Percentiles rank a stretch among this genome's conserved stretches.
phyloP scores from a whole-genome alignment of 139 green algal genomes.

The Asterochloris sp. region DNA sequence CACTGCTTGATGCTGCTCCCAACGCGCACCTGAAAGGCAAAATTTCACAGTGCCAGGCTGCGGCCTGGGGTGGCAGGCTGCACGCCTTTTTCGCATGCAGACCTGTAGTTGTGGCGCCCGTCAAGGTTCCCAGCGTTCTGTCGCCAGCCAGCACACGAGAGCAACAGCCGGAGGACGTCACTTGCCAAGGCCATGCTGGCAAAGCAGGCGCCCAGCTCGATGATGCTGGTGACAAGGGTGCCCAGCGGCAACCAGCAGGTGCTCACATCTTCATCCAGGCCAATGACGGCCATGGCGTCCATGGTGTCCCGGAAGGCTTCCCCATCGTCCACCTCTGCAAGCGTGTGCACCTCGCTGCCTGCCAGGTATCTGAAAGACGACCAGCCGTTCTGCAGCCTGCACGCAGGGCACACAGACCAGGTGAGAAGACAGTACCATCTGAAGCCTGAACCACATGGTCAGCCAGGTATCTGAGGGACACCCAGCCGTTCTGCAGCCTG shows the following conservation, averaged over 20 bases:
- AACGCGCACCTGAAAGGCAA: no score
- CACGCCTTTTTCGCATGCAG: no score
- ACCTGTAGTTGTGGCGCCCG: no score
- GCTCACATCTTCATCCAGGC: constrained; percentile 42
- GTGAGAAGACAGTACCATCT: no score
- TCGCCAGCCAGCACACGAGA: no score
- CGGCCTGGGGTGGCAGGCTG: no score
- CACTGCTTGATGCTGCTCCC: no score
- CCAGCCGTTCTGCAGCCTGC: constrained; percentile 36
- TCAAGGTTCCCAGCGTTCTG: no score
- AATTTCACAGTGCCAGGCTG: no score
- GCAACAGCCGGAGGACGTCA: no score
- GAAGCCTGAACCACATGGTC: no score
- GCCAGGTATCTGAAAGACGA: constrained; percentile 60
- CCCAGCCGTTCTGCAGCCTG: not conserved
- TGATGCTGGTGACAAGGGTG: not conserved
- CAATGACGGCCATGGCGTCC: constrained; percentile 75
- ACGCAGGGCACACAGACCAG: not conserved
- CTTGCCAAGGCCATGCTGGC: not conserved
- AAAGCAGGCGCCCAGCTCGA: not conserved
- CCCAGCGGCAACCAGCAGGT: constrained; percentile 3
- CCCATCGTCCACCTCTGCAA: constrained; percentile 80
- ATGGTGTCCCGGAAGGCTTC: constrained; percentile 62
- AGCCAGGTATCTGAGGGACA: no score
- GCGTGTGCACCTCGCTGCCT: constrained; percentile 27